phyloP scores from a whole-genome alignment of 805 yeast genomes.

The Pichia ethanolica region DNA sequence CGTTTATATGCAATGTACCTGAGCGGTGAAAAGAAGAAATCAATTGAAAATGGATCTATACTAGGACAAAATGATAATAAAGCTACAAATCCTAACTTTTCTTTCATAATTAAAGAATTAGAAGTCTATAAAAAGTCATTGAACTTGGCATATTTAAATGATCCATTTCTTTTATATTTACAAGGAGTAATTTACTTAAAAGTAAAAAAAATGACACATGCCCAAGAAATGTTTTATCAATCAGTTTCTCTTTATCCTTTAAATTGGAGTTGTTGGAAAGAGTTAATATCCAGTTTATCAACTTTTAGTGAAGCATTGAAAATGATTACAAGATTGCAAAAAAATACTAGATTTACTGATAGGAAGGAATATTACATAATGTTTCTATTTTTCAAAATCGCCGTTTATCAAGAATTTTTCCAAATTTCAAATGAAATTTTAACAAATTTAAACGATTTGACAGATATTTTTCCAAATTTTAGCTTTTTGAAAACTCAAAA shows the following conservation, averaged over 20 bases:
- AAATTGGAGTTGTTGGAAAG: slow-evolving; percentile 94
- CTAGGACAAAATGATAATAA: slow-evolving; percentile 36
- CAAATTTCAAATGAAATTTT: slow-evolving; percentile 51
- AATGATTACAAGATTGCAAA: slow-evolving; percentile 32
- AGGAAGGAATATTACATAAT: slow-evolving; percentile 22
- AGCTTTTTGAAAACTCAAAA: slow-evolving; percentile 70
- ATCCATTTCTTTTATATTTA: slow-evolving; percentile 64
- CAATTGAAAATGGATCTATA: slow-evolving; percentile 67
- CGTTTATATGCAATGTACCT: slow-evolving; percentile 62
- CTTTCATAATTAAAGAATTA: slow-evolving; percentile 36
- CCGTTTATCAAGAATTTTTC: slow-evolving; percentile 69
- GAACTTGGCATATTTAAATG: slow-evolving; percentile 18
- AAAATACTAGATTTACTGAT: slow-evolving; percentile 28
- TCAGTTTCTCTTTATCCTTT: slow-evolving; percentile 67
- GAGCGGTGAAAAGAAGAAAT: slow-evolving; percentile 67
- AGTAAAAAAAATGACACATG: slow-evolving; percentile 52
- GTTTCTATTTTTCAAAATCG: slow-evolving; percentile 52
- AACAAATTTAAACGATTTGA: slow-evolving; percentile 42
- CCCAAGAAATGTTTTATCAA: slow-evolving; percentile 51
- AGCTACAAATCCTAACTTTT: slow-evolving; percentile 23
- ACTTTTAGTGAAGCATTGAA: slow-evolving; percentile 53
- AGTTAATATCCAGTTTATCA: slow-evolving; percentile 54
- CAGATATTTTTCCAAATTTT: slow-evolving; percentile 60
- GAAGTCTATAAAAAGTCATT: slow-evolving; percentile 24
- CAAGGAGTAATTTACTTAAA: slow-evolving; percentile 61